Evolutionary conservation across 305 asterid genomes (phyloP), one percentile per base, ranked within the genome.

Genomic region (Striga hermonthica): DNA sequence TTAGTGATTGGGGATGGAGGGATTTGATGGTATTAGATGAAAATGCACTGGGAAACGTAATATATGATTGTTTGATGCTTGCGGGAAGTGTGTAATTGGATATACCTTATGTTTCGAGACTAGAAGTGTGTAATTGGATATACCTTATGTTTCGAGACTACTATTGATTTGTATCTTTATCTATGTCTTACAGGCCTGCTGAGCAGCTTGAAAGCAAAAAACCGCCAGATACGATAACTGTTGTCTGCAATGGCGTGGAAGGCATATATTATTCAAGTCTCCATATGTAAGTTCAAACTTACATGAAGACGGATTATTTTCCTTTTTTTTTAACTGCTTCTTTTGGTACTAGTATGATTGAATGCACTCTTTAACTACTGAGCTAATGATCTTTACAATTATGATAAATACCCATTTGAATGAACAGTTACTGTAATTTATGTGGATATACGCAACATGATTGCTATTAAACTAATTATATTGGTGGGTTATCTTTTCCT

Each of bases 211-310:
- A 59, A 69, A 72, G 79, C 74, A 71, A 68, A 73, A 70, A 35
- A 61, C 78, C 75, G 6, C 94, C 95, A 55, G 85, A 85, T 62
- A 88, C 79, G 60, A 67, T 90, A 66, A 54, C 73, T 34, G 96
- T 93, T 57, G 83, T 88, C 73, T 93, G 99, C 83, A 72, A 81
- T 80, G 86, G 88, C 13, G 69, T 90, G 64, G 95, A 83, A 77
- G 99, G 82, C 78, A 72, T 78, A 64, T 93, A 93, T 67, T 81
- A 52, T 80, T 82, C 95, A 61, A 81, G 81, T 68, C 87, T 88
- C 61, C 96, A 93, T 77, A 72, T 84, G 99, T 93, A 86, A 78
- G 97, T 71, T 68, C 38, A 58, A 57, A 62, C 22, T 57, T 57
- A 31, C 55, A 11, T 66, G 38, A 41, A 22, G 31, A 22, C 1